Conservation (phyloP, 2,329 filamentous ascomycete species). For the Tolypocladium cylindrosporum region DNA sequence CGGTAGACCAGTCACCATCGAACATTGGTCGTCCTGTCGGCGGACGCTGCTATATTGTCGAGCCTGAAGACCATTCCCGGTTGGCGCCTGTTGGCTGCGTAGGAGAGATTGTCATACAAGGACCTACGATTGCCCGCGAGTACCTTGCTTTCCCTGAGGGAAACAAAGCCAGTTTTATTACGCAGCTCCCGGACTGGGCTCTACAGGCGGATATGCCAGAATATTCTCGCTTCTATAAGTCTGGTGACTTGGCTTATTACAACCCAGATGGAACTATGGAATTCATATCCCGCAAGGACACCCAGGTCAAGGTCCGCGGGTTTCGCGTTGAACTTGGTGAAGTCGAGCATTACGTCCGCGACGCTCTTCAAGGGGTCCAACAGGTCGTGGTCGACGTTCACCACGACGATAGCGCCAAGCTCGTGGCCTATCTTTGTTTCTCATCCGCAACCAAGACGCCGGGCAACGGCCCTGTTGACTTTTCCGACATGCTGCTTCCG, state of each 20-base stretch:
- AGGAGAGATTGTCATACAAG: too few relatives aligned
- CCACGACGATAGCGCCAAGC: not conserved
- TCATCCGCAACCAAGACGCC: not conserved
- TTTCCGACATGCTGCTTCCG: too few relatives aligned
- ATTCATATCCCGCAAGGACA: not conserved
- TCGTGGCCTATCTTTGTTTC: conserved; percentile 1
- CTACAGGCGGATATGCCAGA: too few relatives aligned
- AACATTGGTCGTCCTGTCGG: too few relatives aligned
- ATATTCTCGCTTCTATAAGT: conserved; percentile 2
- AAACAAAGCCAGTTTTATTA: too few relatives aligned
- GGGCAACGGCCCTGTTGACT: not conserved
- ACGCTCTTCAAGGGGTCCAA: not conserved
- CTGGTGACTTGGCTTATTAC: conserved; percentile 17
- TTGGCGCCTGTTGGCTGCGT: too few relatives aligned
- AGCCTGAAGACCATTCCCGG: too few relatives aligned
- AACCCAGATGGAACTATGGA: conserved; percentile 11
- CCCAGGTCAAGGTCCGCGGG: conserved; percentile 17
- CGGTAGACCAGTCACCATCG: too few relatives aligned
- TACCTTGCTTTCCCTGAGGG: too few relatives aligned
- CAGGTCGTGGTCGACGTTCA: not conserved
- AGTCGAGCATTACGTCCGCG: not conserved
- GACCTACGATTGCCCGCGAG: too few relatives aligned
- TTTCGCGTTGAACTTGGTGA: conserved; percentile 6
- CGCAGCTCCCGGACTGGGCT: too few relatives aligned
- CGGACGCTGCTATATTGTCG: too few relatives aligned